A percentile compares a stretch with the other conserved stretches of the same genome.
Conservation (phyloP, 768 basidiomycete genomes). For the Phlebiopsis flavidoalba region DNA sequence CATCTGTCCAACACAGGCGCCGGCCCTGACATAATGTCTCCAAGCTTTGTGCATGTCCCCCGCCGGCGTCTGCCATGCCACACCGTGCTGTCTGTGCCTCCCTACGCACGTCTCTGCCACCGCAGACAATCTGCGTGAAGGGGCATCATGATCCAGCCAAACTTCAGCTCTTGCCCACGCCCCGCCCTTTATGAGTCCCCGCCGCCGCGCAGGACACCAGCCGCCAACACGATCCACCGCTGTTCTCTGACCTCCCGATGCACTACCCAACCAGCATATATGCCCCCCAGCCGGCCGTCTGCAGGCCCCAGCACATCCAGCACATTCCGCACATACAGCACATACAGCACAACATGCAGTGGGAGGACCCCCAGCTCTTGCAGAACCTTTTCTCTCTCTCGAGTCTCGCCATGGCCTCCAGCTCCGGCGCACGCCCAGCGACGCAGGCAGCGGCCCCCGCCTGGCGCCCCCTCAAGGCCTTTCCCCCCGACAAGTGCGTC, state of each 20-base stretch:
- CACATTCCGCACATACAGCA: not conserved
- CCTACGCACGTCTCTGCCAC: not conserved
- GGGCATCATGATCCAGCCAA: conserved; percentile 10
- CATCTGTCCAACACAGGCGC: conserved; percentile 1
- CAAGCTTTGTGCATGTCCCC: not conserved
- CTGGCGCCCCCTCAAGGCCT: conserved; percentile 9
- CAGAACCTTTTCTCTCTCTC: conserved; percentile 1
- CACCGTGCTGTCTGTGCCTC: not conserved
- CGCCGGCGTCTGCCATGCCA: not conserved
- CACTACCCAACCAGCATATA: not conserved
- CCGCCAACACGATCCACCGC: not conserved
- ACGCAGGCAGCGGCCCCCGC: conserved; percentile 1
- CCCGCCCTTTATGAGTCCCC: conserved; percentile 2
- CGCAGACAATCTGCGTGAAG: conserved; percentile 10
- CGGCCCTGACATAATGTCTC: conserved; percentile 1
- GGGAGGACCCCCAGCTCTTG: conserved; percentile 6
- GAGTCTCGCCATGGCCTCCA: conserved; percentile 5
- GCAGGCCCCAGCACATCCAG: too few species aligned
- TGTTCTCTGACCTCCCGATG: conserved; percentile 1
- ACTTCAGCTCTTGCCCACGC: not conserved
- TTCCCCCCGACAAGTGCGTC: conserved; percentile 21
- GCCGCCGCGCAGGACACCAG: not conserved
- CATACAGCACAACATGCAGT: not conserved
- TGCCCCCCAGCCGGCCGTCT: not conserved
- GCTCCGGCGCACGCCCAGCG: conserved; percentile 2